phyloP scores from a whole-genome alignment of 139 green algal species.

The Coelastrella sp. region DNA sequence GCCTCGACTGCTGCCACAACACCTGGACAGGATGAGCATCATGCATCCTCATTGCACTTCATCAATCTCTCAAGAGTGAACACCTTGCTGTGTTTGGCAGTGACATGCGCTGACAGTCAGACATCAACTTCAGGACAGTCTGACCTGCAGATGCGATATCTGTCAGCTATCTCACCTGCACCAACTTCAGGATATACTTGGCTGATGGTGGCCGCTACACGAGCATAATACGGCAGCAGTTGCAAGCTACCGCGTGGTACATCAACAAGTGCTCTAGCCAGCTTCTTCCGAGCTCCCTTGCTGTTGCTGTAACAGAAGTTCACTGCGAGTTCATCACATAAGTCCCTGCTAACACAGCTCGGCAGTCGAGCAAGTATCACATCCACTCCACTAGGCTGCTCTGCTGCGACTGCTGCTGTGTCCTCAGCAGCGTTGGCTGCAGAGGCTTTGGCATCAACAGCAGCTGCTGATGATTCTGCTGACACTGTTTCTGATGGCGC shows the following conservation, averaged over 20 bases:
- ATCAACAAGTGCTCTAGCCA: conserved; percentile 75
- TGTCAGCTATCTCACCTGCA: conserved; percentile 38
- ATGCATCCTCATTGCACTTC: background rate
- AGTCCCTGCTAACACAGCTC: conserved; percentile 79
- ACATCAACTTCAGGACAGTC: no score
- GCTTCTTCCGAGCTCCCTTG: conserved; percentile 78
- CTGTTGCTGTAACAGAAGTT: conserved; percentile 92
- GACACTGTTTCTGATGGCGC: background rate
- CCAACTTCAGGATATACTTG: conserved; percentile 87
- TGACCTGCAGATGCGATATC: background rate
- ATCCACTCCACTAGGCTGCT: conserved; percentile 58
- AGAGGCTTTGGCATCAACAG: background rate
- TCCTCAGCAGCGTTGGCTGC: conserved; percentile 30
- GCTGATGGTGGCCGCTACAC: conserved; percentile 83
- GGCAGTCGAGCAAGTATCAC: conserved; percentile 79
- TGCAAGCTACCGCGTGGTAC: conserved; percentile 76
- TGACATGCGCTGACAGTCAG: no score
- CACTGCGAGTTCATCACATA: conserved; percentile 84
- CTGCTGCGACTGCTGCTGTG: conserved; percentile 17
- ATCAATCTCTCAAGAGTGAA: no score
- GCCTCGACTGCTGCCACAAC: conserved; percentile 76
- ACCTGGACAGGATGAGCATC: conserved; percentile 43
- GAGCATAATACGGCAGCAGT: conserved; percentile 87
- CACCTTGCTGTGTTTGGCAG: no score
- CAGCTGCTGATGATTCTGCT: background rate